A percentile compares a stretch with the other conserved stretches of the same genome.
Conservation (phyloP, 108 stramenopile species). For the Nitzschia inconspicua region DNA sequence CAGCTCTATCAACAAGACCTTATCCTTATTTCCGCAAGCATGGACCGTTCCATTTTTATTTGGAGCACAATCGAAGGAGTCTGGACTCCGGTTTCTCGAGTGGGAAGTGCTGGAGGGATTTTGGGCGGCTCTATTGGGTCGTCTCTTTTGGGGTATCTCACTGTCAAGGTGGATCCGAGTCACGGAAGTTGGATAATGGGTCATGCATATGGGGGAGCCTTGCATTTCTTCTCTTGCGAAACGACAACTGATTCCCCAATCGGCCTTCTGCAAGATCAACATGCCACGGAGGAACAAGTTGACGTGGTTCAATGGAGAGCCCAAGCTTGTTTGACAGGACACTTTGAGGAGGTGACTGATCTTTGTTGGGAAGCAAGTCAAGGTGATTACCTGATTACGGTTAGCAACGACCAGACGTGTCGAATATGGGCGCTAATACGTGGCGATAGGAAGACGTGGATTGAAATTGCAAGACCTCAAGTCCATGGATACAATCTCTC, state of each 20-base stretch:
- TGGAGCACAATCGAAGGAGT: constrained; percentile 60
- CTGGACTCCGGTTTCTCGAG: constrained; percentile 80
- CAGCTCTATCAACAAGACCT: constrained; percentile 36
- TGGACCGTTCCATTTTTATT: constrained; percentile 83
- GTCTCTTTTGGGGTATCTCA: constrained; percentile 70
- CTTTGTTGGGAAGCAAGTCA: constrained; percentile 69
- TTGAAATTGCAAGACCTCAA: constrained; percentile 82
- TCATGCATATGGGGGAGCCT: constrained; percentile 82
- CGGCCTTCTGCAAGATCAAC: background rate
- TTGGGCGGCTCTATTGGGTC: constrained; percentile 79
- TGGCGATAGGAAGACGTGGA: constrained; percentile 36
- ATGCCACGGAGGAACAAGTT: constrained; percentile 32
- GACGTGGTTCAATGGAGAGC: constrained; percentile 58
- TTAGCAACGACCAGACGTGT: constrained; percentile 79
- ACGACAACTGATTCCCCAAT: background rate
- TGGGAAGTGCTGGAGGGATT: constrained; percentile 89
- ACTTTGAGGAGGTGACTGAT: constrained; percentile 73
- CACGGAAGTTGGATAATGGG: constrained; percentile 57
- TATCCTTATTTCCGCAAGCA: constrained; percentile 71
- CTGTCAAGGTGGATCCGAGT: constrained; percentile 40
- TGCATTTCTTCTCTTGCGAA: constrained; percentile 51
- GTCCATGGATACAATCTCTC: constrained; percentile 88
- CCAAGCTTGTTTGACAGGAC: constrained; percentile 78
- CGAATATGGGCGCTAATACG: constrained; percentile 70
- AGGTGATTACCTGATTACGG: constrained; percentile 78